Base-by-base conservation (phyloP, 805 yeast genomes). In the Starmera quercuum region DNA sequence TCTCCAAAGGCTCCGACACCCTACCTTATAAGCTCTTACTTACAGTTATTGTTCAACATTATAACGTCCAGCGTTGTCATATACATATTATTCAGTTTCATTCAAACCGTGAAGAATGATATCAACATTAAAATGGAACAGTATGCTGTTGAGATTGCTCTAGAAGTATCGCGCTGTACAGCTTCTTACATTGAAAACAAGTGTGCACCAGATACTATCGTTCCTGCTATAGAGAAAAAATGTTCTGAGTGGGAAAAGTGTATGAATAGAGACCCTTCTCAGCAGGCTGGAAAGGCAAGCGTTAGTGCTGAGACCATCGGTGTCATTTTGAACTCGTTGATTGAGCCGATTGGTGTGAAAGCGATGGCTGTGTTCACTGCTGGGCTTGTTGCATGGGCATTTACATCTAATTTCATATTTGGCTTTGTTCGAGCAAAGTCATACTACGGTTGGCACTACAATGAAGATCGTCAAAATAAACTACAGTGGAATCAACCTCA, bases 341-440 rank as follows among this genome's bases (percentile, higher is more conserved):
- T 81, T 14, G 84, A 81, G 42, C 87, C 86, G 0, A 64, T 83
- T 29, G 78, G 84, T 4, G 56, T 68, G 40, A 77, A 79, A 49
- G 73, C 81, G 14, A 61, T 77, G 29, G 22, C 64, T 4, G 64
- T 76, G 4, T 47, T 72, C 10, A 43, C 63, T 4, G 42, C 65
- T 8, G 57, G 55, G 2, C 38, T 67, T 9, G 45, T 65, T 1
- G 58, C 66, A n/a, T 58, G 73, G 59, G 49, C 71, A 14, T 81
- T 78, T 49, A 62, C 71, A 4, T 69, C 78, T 19, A 83, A 83
- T 49, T 75, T 81, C 41, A 54, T 73, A 3, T 73, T 78, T 50
- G 88, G 88, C 1, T 82, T 75, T 41, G 59, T 79, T 4, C 59
- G 85, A 35, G 86, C 67, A 9, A 63, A 60, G 36, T 55, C 59